Base-by-base conservation (phyloP, 805 yeast species). In the Candida ascalaphidarum region DNA sequence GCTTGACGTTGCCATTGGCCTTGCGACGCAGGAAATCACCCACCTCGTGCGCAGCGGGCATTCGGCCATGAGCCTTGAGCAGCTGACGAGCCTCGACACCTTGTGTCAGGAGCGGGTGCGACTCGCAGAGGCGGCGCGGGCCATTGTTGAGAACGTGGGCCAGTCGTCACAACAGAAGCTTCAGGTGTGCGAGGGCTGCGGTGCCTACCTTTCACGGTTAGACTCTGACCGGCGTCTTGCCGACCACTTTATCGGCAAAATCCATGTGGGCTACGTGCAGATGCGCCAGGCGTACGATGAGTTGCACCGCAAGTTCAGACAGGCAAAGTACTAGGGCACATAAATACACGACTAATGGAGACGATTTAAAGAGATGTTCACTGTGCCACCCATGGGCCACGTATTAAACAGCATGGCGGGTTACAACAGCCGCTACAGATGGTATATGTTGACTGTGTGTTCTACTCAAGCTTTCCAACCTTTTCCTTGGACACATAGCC, bases 181-280 rank as follows among this genome's bases (percentile, higher is more conserved):
- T 25, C 96, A 86, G 51, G 94, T 84, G 1, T 88, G 97, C 54
- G 81, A 74, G 37, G 76, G 74, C 2, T 88, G 97, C 55, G 95
- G 95, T 1, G 95, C 95, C 1, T 85, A 80, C 45, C 59, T 89
- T 21, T 81, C 94, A 7, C 62, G 89, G 35, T 58, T 86, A 31
- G 97, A 88, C 50, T 83, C 81, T 33, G 96, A 88, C 49, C 66
- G 86, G 49, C 66, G 96, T 41, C 61, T 88, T 37, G 94, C 89
- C 1, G 95, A 83, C 42, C 96, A 88, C 52, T 86, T 84, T 48
- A 56, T 77, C 14, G 97, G 97, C 1, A 85, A 84, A 43, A 73
- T 83, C 34, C 96, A 88, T 57, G 48, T 82, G 37, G 89, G 86
- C 1, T 86, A 79, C 50, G 88, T 77, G 2, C 75, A 69, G 28